A percentile compares a stretch with the other conserved stretches of the same genome.
Conservation (phyloP, 2,329 filamentous ascomycete genomes). For the Shiraia bambusicola region DNA sequence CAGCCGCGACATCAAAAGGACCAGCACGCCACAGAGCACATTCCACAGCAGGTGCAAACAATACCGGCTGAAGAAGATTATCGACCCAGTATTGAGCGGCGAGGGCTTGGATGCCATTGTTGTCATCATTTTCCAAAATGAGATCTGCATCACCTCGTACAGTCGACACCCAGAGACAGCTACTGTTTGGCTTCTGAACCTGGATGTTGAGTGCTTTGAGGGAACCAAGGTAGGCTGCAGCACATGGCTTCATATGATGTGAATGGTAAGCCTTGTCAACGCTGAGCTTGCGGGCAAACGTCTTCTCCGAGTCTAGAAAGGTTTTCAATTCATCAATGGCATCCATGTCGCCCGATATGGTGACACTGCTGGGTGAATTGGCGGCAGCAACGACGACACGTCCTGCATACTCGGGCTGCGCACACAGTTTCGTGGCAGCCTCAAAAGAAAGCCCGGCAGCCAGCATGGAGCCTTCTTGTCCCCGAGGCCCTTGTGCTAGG, state of each 20-base stretch:
- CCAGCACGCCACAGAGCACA: not conserved
- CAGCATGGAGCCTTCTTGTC: not conserved
- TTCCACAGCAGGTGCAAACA: conserved; percentile 2
- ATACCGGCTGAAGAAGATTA: conserved; percentile 2
- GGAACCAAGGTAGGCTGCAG: conserved; percentile 1
- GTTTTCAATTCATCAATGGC: conserved; percentile 39
- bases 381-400: conserved; percentile 6
- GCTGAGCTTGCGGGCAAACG: conserved; percentile 43
- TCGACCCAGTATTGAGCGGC: conserved; percentile 7
- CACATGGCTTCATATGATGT: conserved; percentile 9
- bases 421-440: too few species aligned
- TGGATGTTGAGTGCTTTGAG: not conserved
- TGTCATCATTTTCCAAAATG: too few species aligned
- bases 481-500: not conserved
- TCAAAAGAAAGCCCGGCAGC: not conserved
- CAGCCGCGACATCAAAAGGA: conserved; percentile 25
- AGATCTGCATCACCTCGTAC: too few species aligned
- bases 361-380: conserved; percentile 27
- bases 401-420: too few species aligned
- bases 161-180: too few species aligned
- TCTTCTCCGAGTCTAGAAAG: conserved; percentile 35
- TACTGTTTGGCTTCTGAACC: too few species aligned
- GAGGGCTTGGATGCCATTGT: conserved; percentile 1
- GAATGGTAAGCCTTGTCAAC: conserved; percentile 51
- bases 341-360: conserved; percentile 46